Conservation (phyloP, 2,329 filamentous ascomycete species). For the Diaporthe humulicola region DNA sequence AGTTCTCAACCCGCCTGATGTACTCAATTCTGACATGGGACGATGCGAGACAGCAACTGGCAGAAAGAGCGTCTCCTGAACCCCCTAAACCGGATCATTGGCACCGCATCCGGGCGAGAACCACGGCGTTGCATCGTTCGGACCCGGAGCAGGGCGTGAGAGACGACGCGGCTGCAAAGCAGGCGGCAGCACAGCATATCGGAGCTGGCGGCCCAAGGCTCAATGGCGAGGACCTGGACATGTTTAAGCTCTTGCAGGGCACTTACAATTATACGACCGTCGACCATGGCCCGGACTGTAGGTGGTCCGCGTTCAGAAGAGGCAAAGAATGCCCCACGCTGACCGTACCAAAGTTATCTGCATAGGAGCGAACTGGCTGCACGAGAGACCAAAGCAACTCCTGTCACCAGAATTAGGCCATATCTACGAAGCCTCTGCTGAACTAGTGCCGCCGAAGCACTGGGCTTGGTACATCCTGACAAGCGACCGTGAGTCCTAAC, state of each 20-base stretch:
- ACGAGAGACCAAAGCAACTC: conserved; percentile 50
- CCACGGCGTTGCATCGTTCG: neutral
- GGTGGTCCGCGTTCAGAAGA: conserved; percentile 41
- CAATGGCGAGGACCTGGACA: conserved; percentile 47
- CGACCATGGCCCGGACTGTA: conserved; percentile 76
- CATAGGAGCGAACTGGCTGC: conserved; percentile 78
- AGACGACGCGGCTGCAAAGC: neutral
- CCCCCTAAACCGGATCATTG: neutral
- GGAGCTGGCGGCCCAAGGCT: neutral
- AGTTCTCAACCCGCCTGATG: conserved; percentile 75
- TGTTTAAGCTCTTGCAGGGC: conserved; percentile 71
- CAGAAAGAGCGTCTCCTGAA: conserved; percentile 4
- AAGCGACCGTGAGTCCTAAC: conserved; percentile 66
- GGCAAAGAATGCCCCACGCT: neutral
- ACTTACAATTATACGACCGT: conserved; percentile 84
- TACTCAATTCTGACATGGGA: conserved; percentile 69
- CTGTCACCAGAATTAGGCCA: neutral
- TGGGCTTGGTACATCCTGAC: conserved; percentile 82
- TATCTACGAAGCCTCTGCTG: conserved; percentile 31
- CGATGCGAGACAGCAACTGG: conserved; percentile 39
- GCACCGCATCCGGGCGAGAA: conserved; percentile 1
- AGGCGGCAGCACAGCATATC: neutral
- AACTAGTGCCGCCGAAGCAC: conserved; percentile 56
- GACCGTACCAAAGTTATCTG: conserved; percentile 67
- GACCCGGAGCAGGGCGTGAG: conserved; percentile 34